Evolutionary conservation across 2,329 filamentous ascomycete species (phyloP).

Genomic region (Aspergillus hiratsukae): DNA sequence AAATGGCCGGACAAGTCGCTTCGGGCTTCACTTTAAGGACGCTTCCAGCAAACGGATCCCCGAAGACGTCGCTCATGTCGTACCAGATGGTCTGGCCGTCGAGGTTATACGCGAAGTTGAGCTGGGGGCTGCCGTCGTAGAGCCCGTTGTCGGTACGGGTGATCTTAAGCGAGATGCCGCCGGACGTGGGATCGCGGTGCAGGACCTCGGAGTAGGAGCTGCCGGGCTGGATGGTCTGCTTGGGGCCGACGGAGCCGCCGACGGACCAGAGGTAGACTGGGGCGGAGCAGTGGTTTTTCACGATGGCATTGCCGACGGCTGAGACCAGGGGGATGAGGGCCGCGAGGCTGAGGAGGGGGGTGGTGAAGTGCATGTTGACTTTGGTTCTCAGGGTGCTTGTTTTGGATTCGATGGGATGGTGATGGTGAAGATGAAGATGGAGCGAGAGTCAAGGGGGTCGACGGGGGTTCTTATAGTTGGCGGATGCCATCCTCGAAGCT

Average conservation of each 20-base stretch:
- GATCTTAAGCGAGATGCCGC: constrained; percentile 43
- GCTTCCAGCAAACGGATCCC: constrained; percentile 36
- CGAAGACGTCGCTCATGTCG: constrained; percentile 42
- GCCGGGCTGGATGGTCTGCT: constrained; percentile 28
- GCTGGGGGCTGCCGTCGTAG: constrained; percentile 34
- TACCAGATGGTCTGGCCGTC: constrained; percentile 36
- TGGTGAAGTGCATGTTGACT: constrained; percentile 31
- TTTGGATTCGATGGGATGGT: background rate
- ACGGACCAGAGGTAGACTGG: constrained; percentile 39
- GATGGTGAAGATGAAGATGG: background rate
- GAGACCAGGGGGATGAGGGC: constrained; percentile 28
- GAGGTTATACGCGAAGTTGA: constrained; percentile 41
- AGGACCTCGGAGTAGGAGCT: constrained; percentile 33
- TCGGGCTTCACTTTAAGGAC: constrained; percentile 23
- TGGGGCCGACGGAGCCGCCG: constrained; percentile 27
- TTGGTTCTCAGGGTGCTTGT: background rate
- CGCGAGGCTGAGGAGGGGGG: constrained; percentile 26
- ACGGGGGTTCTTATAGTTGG: background rate
- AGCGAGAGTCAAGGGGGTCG: background rate
- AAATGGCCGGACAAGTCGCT: constrained; percentile 22
- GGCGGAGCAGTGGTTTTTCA: constrained; percentile 36
- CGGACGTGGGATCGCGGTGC: constrained; percentile 31
- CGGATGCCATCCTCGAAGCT: background rate
- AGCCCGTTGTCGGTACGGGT: constrained; percentile 33
- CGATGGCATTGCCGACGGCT: constrained; percentile 35